phyloP scores from a whole-genome alignment of 1,284 basidiomycete species.

The Fistulinella staudtii region DNA sequence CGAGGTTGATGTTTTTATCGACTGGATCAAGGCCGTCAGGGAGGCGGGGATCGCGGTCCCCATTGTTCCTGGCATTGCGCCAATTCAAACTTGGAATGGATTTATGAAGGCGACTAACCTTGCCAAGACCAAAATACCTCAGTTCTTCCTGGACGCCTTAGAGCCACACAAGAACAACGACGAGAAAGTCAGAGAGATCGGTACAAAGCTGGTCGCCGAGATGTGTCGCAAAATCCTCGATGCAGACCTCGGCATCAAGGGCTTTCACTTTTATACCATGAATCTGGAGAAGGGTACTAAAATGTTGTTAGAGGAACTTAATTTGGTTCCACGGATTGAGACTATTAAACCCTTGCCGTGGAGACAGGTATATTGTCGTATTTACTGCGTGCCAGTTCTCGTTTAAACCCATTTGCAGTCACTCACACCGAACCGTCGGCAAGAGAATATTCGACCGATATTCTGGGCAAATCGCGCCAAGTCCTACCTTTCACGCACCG shows the following conservation, averaged over 20 bases:
- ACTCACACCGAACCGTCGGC: conserved; percentile 83
- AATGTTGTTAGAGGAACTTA: conserved; percentile 86
- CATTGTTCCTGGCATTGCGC: conserved; percentile 94
- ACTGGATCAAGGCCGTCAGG: conserved; percentile 82
- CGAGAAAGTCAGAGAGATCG: conserved; percentile 85
- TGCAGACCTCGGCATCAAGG: conserved; percentile 78
- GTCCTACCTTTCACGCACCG: conserved; percentile 88
- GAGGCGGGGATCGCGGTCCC: conserved; percentile 89
- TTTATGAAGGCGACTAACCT: conserved; percentile 91
- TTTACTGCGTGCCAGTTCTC: conserved; percentile 50
- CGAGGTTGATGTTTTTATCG: conserved; percentile 80
- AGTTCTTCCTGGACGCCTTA: conserved; percentile 74
- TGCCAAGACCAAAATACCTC: conserved; percentile 83
- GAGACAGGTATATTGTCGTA: conserved; percentile 64
- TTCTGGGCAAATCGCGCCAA: conserved; percentile 94
- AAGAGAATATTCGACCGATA: conserved; percentile 90
- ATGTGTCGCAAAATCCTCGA: conserved; percentile 81
- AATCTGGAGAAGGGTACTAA: conserved; percentile 96
- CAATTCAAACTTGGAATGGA: conserved; percentile 97
- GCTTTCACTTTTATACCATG: conserved; percentile 97
- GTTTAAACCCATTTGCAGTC: conserved; percentile 45
- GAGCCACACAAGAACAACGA: conserved; percentile 91
- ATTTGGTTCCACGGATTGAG: conserved; percentile 80
- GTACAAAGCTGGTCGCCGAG: conserved; percentile 83
- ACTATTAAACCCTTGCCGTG: conserved; percentile 88